These are phyloP conservation scores for Simplicillium aogashimaense DNA, from an alignment of 2,329 filamentous ascomycete genomes.

Conservation along the genomic window DNA sequence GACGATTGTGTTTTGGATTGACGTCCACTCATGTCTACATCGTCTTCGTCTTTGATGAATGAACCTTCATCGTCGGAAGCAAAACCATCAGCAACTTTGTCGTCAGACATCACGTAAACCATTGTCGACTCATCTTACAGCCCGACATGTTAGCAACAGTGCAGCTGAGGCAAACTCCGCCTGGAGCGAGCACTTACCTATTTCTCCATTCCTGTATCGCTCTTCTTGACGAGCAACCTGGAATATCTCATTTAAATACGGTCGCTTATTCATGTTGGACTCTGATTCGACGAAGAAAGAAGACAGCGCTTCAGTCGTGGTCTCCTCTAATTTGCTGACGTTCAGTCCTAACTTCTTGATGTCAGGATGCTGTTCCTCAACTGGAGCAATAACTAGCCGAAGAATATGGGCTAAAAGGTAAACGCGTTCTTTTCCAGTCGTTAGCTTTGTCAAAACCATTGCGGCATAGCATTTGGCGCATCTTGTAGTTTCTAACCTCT, in stretches of 20 bases:
- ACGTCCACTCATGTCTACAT: constrained; percentile 19
- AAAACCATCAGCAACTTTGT: constrained; percentile 37
- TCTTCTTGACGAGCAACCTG: constrained; percentile 48
- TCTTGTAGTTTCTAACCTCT: constrained; percentile 37
- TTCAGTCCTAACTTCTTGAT: constrained; percentile 43
- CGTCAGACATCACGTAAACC: constrained; percentile 41
- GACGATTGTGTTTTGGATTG: constrained; percentile 8
- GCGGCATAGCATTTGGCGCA: neutral
- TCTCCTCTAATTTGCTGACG: constrained; percentile 46
- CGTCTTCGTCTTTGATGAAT: constrained; percentile 33
- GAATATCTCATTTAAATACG: constrained; percentile 51
- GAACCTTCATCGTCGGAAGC: constrained; percentile 35
- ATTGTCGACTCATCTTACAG: constrained; percentile 34
- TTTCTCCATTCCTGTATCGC: constrained; percentile 42
- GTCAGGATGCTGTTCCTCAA: constrained; percentile 35
- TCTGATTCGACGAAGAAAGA: constrained; percentile 49
- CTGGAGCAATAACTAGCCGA: constrained; percentile 43
- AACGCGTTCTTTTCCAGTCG: constrained; percentile 39
- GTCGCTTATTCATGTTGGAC: constrained; percentile 43
- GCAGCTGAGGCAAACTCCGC: too few relatives aligned
- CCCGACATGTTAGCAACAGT: neutral
- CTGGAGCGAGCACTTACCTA: constrained; percentile 32
- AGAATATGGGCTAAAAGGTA: constrained; percentile 50
- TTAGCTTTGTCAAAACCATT: neutral
- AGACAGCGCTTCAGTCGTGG: constrained; percentile 47